Evolutionary conservation across 331 rosid genomes (phyloP), one percentile per base, ranked within the genome.

Genomic region (Prunus yedoensis): DNA sequence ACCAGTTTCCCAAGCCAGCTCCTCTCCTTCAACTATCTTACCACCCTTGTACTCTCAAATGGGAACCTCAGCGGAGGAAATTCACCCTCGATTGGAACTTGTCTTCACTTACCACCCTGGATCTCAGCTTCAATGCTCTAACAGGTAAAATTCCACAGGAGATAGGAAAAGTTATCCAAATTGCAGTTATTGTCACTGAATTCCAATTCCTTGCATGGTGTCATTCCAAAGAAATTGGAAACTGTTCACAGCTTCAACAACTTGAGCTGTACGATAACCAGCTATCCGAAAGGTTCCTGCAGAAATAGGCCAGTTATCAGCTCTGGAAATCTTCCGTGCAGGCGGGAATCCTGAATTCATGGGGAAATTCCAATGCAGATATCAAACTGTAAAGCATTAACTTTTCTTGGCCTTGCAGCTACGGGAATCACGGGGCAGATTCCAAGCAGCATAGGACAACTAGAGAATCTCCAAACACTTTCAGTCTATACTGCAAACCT

Each of bases 61-160:
- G 91, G 77, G 20, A 94, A 94, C 83, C 92, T 94, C 80, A 92
- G 95, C 0, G 96, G 96, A 64, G 88, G 81, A 75, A 80, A 90
- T 75, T 96, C 97, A 23, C 74, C 43, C 54, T 72, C 88, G 14
- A 51, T 94, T 43, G 92, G 96, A 79, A 94, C 83, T 68, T 91
- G 78, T 90, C 99, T 4, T 83, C 90, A 10, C 82, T 94, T 82
- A 74, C 81, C 68, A 83, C 85, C 57, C 79, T 94, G 74, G 88
- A 92, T 89, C 93, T 94, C 77, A 92, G 99, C 80, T 94, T 57
- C 90, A 94, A 94, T 74, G 81, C 91, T 80, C 81, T 94, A 38
- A 82, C 96, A 66, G 99, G 97, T 59, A 79, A 69, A 25, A 91
- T 94, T 70, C 97, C 99, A 12, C 76, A 77, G 15, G 83, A 74